Evolutionary conservation across 345 rosid species (phyloP).

Genomic region (Bruguiera sexangula): DNA sequence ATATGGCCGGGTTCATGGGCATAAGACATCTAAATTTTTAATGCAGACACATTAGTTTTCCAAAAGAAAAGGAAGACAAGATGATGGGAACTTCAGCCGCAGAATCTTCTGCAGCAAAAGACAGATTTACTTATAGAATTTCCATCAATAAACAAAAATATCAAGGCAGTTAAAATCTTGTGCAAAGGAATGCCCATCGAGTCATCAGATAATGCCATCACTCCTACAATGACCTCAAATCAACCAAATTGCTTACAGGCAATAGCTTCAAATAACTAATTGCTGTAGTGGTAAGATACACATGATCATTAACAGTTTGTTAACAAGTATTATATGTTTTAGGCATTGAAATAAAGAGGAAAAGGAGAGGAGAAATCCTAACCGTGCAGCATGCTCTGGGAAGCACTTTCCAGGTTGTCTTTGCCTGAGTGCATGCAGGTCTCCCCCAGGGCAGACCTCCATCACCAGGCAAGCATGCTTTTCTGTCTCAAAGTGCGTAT

Average conservation of each 20-base stretch:
- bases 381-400: constrained; percentile 91
- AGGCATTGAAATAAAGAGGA: neutral
- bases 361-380: constrained; percentile 9
- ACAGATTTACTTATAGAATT: neutral
- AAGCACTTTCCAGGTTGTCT: constrained; percentile 83
- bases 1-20: neutral
- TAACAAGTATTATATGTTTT: too few relatives aligned
- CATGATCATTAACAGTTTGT: neutral
- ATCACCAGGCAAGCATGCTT: constrained; percentile 78
- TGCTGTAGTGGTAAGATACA: neutral
- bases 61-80: neutral
- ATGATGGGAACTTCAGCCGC: neutral
- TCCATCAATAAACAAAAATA: neutral
- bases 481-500: constrained; percentile 80
- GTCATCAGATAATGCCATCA: neutral
- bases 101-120: neutral
- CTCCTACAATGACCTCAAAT: neutral
- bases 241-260: neutral
- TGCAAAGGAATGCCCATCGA: neutral
- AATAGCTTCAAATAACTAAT: neutral
- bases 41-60: too few relatives aligned
- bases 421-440: constrained; percentile 74
- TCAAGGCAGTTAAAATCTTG: neutral
- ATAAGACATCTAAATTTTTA: neutral
- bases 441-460: constrained; percentile 99